Evolutionary conservation across 2,329 filamentous ascomycete species (phyloP).

Genomic region (Acrocalymma vagum): DNA sequence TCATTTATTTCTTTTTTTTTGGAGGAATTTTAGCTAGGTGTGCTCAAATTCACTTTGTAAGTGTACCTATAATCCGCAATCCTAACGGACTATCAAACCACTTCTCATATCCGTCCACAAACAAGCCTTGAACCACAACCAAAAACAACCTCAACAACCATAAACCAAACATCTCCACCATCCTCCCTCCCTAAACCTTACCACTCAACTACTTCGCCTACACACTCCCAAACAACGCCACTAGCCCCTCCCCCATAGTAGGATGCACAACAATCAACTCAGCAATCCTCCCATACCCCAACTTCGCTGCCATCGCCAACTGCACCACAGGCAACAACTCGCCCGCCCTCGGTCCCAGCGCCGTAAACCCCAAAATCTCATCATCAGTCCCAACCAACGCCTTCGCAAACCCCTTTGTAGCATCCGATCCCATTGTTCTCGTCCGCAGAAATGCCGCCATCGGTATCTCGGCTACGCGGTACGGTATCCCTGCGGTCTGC

Average conservation of each 20-base stretch:
- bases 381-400: constrained; percentile 9
- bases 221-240: constrained; percentile 11
- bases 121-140: too few relatives aligned
- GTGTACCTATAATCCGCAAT: too few relatives aligned
- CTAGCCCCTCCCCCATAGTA: constrained; percentile 16
- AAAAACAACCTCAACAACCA: too few relatives aligned
- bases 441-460: constrained; percentile 16
- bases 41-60: too few relatives aligned
- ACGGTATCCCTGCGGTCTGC: constrained; percentile 7
- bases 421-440: constrained; percentile 19
- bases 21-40: too few relatives aligned
- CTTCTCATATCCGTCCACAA: too few relatives aligned
- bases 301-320: constrained; percentile 16
- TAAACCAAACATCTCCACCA: too few relatives aligned
- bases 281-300: constrained; percentile 14
- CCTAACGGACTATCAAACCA: too few relatives aligned
- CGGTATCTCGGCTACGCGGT: constrained; percentile 16
- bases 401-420: constrained; percentile 18
- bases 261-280: constrained; percentile 21
- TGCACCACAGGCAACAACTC: constrained; percentile 23
- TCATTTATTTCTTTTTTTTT: too few relatives aligned
- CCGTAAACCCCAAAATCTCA: constrained; percentile 19
- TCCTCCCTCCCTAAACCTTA: too few relatives aligned
- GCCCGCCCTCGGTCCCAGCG: constrained; percentile 15
- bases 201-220: too few relatives aligned